phyloP scores from a whole-genome alignment of 108 stramenopile species.

The Pseudonitzschia delicatissima region DNA sequence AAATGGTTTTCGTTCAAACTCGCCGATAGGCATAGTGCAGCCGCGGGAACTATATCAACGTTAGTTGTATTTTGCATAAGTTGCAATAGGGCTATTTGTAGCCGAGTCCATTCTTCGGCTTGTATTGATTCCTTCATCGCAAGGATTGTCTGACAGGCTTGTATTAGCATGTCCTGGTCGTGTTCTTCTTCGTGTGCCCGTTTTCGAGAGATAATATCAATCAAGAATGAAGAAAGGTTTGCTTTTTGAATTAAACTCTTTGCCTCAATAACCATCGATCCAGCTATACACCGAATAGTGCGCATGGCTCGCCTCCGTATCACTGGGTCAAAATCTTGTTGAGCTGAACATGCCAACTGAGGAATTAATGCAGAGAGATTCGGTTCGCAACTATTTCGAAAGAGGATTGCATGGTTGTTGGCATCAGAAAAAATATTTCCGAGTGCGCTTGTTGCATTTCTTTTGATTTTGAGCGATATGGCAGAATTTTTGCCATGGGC shows the following conservation, averaged over 20 bases:
- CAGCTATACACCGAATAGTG: constrained; percentile 35
- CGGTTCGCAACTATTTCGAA: not conserved
- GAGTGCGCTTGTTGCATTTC: constrained; percentile 38
- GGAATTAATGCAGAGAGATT: not conserved
- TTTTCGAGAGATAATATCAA: constrained; percentile 11
- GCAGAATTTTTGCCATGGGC: not conserved
- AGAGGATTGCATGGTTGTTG: constrained; percentile 3
- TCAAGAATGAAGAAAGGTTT: constrained; percentile 20
- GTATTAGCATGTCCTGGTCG: constrained; percentile 32
- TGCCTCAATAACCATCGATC: not conserved
- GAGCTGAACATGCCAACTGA: constrained; percentile 15
- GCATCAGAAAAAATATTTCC: constrained; percentile 31
- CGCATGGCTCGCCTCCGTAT: constrained; percentile 42
- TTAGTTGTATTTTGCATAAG: constrained; percentile 26
- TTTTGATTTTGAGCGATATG: constrained; percentile 11
- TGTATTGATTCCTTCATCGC: constrained; percentile 4
- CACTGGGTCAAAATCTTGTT: constrained; percentile 25
- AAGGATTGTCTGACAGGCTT: constrained; percentile 26
- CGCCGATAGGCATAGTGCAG: constrained; percentile 18
- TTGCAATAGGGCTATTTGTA: constrained; percentile 22
- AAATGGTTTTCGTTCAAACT: constrained; percentile 24
- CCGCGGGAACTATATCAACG: constrained; percentile 18
- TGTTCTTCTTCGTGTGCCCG: constrained; percentile 27
- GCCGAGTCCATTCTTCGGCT: constrained; percentile 7
- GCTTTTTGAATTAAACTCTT: not conserved